Percentiles rank a stretch among this genome's conserved stretches.
phyloP scores from a whole-genome alignment of 2,329 filamentous ascomycete genomes.

The Aspergillus glaucus region DNA sequence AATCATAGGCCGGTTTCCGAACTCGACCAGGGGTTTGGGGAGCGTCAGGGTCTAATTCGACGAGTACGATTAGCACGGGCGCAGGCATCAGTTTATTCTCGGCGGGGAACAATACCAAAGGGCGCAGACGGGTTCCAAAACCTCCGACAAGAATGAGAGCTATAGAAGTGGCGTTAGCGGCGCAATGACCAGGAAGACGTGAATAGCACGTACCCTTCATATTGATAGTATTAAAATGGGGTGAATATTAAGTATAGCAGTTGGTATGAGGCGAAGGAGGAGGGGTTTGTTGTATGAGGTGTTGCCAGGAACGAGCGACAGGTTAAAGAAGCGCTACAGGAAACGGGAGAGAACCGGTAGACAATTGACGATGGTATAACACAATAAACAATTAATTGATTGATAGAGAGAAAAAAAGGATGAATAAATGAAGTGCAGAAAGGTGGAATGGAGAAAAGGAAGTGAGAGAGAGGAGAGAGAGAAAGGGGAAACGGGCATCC shows the following conservation, averaged over 20 bases:
- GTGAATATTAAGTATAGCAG: constrained; percentile 1
- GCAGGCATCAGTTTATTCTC: constrained; percentile 9
- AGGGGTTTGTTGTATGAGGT: not conserved
- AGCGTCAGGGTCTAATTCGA: constrained; percentile 76
- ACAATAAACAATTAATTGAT: too few relatives aligned
- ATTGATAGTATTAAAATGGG: constrained; percentile 10
- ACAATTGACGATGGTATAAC: too few relatives aligned
- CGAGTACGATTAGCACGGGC: not conserved
- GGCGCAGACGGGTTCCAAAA: constrained; percentile 95
- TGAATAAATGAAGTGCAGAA: constrained; percentile 9
- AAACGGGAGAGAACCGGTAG: too few relatives aligned
- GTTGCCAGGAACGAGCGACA: constrained; percentile 2
- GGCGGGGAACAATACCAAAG: constrained; percentile 59
- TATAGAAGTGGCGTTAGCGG: constrained; percentile 35
- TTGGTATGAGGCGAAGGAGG: not conserved
- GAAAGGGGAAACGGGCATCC: not conserved
- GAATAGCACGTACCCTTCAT: constrained; percentile 40
- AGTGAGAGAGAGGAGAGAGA: not conserved
- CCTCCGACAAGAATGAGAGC: constrained; percentile 98
- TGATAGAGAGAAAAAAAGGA: constrained; percentile 5
- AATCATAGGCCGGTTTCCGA: constrained; percentile 99
- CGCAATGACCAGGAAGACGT: constrained; percentile 5
- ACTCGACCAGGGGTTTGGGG: constrained; percentile 95
- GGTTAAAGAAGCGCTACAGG: not conserved
- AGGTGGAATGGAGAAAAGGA: not conserved